These are phyloP conservation scores for Alternaria solani DNA, from an alignment of 2,329 filamentous ascomycete species.

Conservation along the genomic window DNA sequence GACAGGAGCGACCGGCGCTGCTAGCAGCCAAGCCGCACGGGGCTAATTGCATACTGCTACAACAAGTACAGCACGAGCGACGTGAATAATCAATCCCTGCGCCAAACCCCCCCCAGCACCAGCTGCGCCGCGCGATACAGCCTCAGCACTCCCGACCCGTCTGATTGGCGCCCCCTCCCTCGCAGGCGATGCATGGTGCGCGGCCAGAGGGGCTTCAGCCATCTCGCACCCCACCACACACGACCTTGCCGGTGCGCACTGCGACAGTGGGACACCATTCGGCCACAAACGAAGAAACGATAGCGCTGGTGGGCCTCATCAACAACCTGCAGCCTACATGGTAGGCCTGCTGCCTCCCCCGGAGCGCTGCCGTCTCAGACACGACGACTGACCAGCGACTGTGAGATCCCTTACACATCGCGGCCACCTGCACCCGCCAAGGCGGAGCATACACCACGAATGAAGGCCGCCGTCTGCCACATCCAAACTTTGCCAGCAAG, in stretches of 20 bases:
- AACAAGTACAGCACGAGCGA: conserved; percentile 5
- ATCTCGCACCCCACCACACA: conserved; percentile 16
- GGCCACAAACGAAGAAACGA: conserved; percentile 32
- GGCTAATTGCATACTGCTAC: conserved; percentile 6
- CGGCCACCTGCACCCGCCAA: conserved; percentile 38
- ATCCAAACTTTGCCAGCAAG: conserved; percentile 23
- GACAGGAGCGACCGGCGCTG: conserved; percentile 13
- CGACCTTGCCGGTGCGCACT: conserved; percentile 11
- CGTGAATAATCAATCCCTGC: conserved; percentile 19
- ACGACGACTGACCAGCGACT: conserved; percentile 9
- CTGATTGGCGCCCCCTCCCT: conserved; percentile 10
- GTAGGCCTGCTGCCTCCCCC: conserved; percentile 10
- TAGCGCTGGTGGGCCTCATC: conserved; percentile 34
- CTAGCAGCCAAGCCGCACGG: conserved; percentile 16
- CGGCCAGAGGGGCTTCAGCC: conserved; percentile 21
- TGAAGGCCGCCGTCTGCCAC: conserved; percentile 27
- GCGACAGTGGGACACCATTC: conserved; percentile 25
- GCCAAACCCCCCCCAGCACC: conserved; percentile 8
- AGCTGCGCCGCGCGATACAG: conserved; percentile 24
- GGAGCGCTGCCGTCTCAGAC: conserved; percentile 16
- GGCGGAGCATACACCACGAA: conserved; percentile 30
- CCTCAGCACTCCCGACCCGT: conserved; percentile 17
- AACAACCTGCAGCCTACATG: conserved; percentile 27
- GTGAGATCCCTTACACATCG: conserved; percentile 31
- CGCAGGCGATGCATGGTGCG: conserved; percentile 17